A percentile compares a stretch with the other conserved stretches of the same genome.
Conservation (phyloP, 768 basidiomycete species). For the Krasilnikovozyma curviuscula region DNA sequence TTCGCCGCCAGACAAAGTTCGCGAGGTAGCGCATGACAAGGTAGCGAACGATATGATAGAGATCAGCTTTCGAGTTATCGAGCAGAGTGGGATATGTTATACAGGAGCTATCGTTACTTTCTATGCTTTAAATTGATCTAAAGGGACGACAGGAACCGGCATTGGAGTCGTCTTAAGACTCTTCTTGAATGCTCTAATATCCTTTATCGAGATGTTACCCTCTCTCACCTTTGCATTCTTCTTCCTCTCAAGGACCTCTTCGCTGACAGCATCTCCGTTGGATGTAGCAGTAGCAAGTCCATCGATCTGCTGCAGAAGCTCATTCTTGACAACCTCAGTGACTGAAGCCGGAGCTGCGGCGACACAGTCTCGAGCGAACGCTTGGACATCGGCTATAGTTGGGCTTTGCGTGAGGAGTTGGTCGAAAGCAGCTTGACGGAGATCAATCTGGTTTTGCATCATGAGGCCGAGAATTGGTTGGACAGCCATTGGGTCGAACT, state of each 20-base stretch:
- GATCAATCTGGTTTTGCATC: slow-evolving; percentile 32
- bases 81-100: no score
- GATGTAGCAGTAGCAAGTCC: slow-evolving; percentile 27
- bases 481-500: slow-evolving; percentile 45
- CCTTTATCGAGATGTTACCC: slow-evolving; percentile 43
- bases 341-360: slow-evolving; percentile 17
- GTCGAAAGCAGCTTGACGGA: slow-evolving; percentile 37
- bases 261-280: slow-evolving; percentile 36
- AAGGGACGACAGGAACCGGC: no score
- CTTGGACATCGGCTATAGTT: slow-evolving; percentile 39
- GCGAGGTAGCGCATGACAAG: no score
- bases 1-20: no score
- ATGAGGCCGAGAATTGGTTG: slow-evolving; percentile 42
- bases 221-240: slow-evolving; percentile 32
- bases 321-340: slow-evolving; percentile 31
- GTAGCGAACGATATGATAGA: no score
- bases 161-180: no score
- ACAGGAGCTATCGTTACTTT: no score
- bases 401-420: slow-evolving; percentile 39
- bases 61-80: no score
- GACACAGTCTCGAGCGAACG: slow-evolving; percentile 39
- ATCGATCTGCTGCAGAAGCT: slow-evolving; percentile 39
- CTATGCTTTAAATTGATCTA: no score
- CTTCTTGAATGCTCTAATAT: no score
- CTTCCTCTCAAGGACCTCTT: slow-evolving; percentile 30